A percentile compares a stretch with the other conserved stretches of the same genome.
These are phyloP conservation scores for Lepidium sativum DNA, from an alignment of 345 rosid genomes.

Conservation along the genomic window DNA sequence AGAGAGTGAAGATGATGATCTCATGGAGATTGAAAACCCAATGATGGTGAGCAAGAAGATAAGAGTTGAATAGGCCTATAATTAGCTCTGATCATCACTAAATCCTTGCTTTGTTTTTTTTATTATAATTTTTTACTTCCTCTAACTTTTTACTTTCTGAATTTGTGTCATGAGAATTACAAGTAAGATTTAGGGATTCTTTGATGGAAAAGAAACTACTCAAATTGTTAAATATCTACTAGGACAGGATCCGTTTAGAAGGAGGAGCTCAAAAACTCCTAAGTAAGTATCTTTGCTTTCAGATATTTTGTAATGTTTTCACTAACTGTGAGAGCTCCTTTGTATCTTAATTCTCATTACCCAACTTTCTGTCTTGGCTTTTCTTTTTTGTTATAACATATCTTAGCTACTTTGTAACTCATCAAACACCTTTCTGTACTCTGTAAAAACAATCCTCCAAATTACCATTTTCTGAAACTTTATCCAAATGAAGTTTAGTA, in stretches of 20 bases:
- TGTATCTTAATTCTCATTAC: neutral
- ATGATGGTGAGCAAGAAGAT: slow-evolving; percentile 38
- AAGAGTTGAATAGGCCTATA: slow-evolving; percentile 31
- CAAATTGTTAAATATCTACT: slow-evolving; percentile 15
- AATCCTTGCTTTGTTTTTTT: neutral
- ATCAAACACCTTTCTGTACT: neutral
- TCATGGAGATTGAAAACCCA: slow-evolving; percentile 47
- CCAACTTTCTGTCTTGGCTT: neutral
- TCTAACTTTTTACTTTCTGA: slow-evolving; percentile 17
- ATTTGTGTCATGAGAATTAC: slow-evolving; percentile 2
- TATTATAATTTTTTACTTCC: neutral
- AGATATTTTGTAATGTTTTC: slow-evolving; percentile 12
- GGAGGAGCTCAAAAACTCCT: neutral
- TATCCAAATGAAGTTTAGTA: too few species aligned
- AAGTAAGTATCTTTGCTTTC: slow-evolving; percentile 7
- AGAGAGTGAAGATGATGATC: slow-evolving; percentile 43
- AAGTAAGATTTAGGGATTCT: slow-evolving; percentile 23
- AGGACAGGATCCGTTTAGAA: slow-evolving; percentile 2
- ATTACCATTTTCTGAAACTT: too few species aligned
- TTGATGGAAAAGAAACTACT: slow-evolving; percentile 18
- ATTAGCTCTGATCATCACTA: neutral
- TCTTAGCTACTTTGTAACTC: neutral
- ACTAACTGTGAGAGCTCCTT: slow-evolving; percentile 20
- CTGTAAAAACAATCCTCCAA: too few species aligned
- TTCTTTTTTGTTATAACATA: neutral